Evolutionary conservation across 179 eudicot species (phyloP), one percentile per base, ranked within the genome.

Genomic region (Spergularia azorica): DNA sequence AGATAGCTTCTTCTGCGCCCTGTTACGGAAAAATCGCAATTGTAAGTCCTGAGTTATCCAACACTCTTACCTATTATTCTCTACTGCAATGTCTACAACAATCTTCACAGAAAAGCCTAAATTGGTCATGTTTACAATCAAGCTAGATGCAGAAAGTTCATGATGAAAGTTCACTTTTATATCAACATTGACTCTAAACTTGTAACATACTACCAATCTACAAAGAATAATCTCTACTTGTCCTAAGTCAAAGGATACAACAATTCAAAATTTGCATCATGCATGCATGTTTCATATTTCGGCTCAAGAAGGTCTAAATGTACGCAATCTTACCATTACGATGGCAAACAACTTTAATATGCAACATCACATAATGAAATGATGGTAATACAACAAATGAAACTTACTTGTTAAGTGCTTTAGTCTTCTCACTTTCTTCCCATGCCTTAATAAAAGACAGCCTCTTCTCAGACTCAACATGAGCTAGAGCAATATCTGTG

Each of bases 371-470:
- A 69, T 50, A 0, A 50, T 2, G 5, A 5, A 70, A 70, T 7
- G 18, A 36, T 3, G 67, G 54, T 65, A 11, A 55, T 4, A 9
- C 57, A 54, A 67, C 18, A 2, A 2, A 70, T 69, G 51, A 39
- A 50, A 26, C 90, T 78, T 82, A 93, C 98, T 91, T 93, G 90
- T 93, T 93, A 58, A 82, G 83, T n/a, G 86, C 87, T 82, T 91
- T 90, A 36, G 89, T 56, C 62, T 87, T 88, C 80, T 89, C 92
- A 73, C 88, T 89, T 72, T 93, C 97, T 83, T 91, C 97, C 98
- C 97, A 93, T 38, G 98, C 98, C 87, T 91, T 91, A 79, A 93
- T 90, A 67, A 88, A 89, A 21, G 98, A 93, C 79, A 83, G 68
- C 66, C 84, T 90, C 68, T 93, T 93, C 80, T 93, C 97, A 56